Conservation (phyloP, 495 filamentous ascomycete genomes). For the Xylaria bambusicola region DNA sequence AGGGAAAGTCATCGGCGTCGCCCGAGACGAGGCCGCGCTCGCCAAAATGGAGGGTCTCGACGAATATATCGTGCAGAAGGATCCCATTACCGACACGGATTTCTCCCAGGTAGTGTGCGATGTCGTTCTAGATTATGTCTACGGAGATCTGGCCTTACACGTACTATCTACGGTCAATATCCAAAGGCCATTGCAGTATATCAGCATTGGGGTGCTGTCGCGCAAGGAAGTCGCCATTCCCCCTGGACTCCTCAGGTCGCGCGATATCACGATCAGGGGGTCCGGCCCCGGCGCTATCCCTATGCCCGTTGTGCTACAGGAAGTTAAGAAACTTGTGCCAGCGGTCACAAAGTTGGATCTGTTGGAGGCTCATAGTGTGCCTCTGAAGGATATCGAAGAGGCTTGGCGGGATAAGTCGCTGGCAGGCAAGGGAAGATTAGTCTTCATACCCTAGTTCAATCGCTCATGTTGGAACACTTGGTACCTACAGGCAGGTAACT, state of each 20-base stretch:
- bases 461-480: background rate
- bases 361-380: conserved; percentile 11
- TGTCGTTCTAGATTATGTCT: conserved; percentile 36
- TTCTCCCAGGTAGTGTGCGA: conserved; percentile 31
- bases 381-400: conserved; percentile 29
- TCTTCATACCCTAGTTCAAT: conserved; percentile 28
- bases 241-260: conserved; percentile 25
- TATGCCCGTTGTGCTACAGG: conserved; percentile 19
- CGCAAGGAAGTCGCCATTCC: conserved; percentile 24
- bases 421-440: conserved; percentile 23
- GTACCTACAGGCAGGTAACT: no score
- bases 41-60: conserved; percentile 38
- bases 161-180: conserved; percentile 26
- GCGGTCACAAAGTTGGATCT: conserved; percentile 23
- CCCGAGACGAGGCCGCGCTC: conserved; percentile 34
- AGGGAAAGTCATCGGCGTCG: conserved; percentile 43
- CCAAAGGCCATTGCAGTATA: conserved; percentile 29
- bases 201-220: conserved; percentile 31
- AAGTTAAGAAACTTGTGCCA: conserved; percentile 24
- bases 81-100: conserved; percentile 42
- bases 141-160: conserved; percentile 27
- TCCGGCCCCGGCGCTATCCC: conserved; percentile 30
- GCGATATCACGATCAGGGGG: conserved; percentile 29
- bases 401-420: conserved; percentile 28
- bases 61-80: conserved; percentile 35